A percentile compares a stretch with the other conserved stretches of the same genome.
Evolutionary conservation across 2,329 filamentous ascomycete species (phyloP).

Genomic region (Teratosphaeria epicoccoides): DNA sequence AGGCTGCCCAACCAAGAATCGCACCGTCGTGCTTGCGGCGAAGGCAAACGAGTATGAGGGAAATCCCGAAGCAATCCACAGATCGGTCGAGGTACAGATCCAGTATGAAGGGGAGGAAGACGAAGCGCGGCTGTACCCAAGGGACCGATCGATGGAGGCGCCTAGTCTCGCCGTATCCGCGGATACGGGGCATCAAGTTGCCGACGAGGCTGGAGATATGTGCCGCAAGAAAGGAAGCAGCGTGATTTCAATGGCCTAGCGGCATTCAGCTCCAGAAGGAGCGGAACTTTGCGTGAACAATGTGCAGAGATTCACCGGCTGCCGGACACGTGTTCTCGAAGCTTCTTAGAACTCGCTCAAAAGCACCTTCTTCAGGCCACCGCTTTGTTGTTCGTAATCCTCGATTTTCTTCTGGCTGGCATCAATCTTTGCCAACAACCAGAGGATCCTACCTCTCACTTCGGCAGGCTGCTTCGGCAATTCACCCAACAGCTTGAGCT

Average conservation of each 20-base stretch:
- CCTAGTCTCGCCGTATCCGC: not conserved
- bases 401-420: constrained; percentile 65
- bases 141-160: not conserved
- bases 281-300: not conserved
- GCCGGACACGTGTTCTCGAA: not conserved
- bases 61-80: not conserved
- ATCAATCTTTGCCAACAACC: constrained; percentile 63
- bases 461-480: constrained; percentile 62
- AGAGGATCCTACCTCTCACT: constrained; percentile 55
- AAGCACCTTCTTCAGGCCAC: constrained; percentile 59
- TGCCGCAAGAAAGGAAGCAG: not conserved
- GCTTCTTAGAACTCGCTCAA: constrained; percentile 33
- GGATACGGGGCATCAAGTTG: not conserved
- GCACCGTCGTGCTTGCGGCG: not conserved
- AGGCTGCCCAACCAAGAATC: not conserved
- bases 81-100: not conserved
- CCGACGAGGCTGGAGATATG: not conserved
- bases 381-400: constrained; percentile 62
- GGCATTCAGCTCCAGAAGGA: not conserved
- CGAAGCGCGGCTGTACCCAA: not conserved
- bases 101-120: not conserved
- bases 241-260: not conserved
- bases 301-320: not conserved
- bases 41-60: not conserved
- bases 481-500: constrained; percentile 60